A percentile compares a stretch with the other conserved stretches of the same genome.
These are phyloP conservation scores for Chlamydomonas reinhardtii DNA, from an alignment of 163 green algal genomes.

Conservation along the genomic window DNA sequence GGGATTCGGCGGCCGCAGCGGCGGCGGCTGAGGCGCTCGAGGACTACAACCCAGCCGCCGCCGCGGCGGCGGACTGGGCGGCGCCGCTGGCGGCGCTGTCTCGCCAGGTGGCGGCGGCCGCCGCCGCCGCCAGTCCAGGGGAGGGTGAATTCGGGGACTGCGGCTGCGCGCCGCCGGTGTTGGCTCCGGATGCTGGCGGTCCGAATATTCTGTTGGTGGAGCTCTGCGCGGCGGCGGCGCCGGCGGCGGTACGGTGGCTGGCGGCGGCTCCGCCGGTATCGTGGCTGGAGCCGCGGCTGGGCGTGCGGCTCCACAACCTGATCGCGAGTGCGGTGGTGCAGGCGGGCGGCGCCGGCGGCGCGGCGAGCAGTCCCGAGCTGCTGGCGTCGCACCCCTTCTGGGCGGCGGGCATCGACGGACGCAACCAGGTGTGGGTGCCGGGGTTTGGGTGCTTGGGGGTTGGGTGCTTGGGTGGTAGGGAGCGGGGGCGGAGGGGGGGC, in stretches of 20 bases:
- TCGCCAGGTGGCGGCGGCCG: not conserved
- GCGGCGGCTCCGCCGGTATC: constrained; percentile 51
- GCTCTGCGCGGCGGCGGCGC: constrained; percentile 57
- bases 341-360: constrained; percentile 19
- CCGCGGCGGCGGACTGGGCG: constrained; percentile 67
- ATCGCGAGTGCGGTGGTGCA: constrained; percentile 79
- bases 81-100: constrained; percentile 44
- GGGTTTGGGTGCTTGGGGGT: not conserved
- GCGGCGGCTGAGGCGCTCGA: not conserved
- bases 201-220: constrained; percentile 44
- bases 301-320: constrained; percentile 78
- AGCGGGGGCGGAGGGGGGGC: no score
- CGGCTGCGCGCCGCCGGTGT: constrained; percentile 35
- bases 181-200: constrained; percentile 16
- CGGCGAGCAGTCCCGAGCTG: not conserved
- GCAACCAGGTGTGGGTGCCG: constrained; percentile 13
- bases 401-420: constrained; percentile 68
- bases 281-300: constrained; percentile 62
- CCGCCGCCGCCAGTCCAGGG: no score
- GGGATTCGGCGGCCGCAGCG: not conserved
- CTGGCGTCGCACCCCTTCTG: constrained; percentile 74
- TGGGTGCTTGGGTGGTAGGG: not conserved
- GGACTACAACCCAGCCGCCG: constrained; percentile 53
- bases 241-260: constrained; percentile 61
- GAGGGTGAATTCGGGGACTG: no score